Conservation (phyloP, 805 yeast species). For the Saturnispora ahearnii region DNA sequence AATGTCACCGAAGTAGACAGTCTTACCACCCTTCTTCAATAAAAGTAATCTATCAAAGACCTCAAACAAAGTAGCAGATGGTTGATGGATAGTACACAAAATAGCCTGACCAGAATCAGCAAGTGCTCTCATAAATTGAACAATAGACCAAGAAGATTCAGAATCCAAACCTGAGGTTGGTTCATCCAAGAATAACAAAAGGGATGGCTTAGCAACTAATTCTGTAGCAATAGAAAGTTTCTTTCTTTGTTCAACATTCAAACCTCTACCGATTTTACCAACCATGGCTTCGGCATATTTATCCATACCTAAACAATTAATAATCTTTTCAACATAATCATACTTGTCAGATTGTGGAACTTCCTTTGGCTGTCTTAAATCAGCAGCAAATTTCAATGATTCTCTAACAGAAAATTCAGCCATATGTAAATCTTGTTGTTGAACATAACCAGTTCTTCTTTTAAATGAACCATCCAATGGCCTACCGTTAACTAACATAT, state of each 20-base stretch:
- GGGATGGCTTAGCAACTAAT: constrained; percentile 44
- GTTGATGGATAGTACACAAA: constrained; percentile 47
- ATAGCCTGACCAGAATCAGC: constrained; percentile 47
- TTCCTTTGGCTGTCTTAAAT: constrained; percentile 36
- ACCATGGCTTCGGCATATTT: constrained; percentile 43
- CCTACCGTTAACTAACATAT: constrained; percentile 45
- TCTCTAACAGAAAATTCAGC: constrained; percentile 45
- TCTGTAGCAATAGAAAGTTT: constrained; percentile 47
- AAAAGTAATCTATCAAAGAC: constrained; percentile 36
- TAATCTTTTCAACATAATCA: constrained; percentile 36
- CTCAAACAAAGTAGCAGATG: constrained; percentile 38
- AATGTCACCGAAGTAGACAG: constrained; percentile 46
- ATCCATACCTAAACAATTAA: constrained; percentile 33
- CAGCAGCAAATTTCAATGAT: constrained; percentile 40
- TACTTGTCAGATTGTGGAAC: constrained; percentile 32
- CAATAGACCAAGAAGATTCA: constrained; percentile 49
- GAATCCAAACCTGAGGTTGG: constrained; percentile 54
- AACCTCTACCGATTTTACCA: constrained; percentile 38
- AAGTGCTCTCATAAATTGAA: constrained; percentile 40
- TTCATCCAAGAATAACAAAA: constrained; percentile 47
- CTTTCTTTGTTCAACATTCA: constrained; percentile 47
- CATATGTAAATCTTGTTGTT: constrained; percentile 46
- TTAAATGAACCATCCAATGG: constrained; percentile 42
- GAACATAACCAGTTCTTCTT: constrained; percentile 47
- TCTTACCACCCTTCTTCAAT: constrained; percentile 43